phyloP scores from a whole-genome alignment of 768 basidiomycete species.

The Suillus americanus region DNA sequence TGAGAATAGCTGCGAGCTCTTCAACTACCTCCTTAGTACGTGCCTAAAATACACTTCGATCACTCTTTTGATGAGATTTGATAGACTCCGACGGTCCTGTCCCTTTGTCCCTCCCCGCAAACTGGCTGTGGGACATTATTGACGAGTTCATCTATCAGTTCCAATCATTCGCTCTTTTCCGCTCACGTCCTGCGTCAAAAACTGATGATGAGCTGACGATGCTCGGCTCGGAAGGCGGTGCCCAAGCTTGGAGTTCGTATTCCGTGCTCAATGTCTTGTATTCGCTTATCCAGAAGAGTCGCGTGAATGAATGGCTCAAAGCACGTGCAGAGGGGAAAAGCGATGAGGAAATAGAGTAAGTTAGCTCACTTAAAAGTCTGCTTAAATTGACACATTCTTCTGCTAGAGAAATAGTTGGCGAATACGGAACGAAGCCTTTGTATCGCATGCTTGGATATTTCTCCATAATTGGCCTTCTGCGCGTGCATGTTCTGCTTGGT shows the following conservation, averaged over 20 bases:
- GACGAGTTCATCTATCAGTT: constrained; percentile 99
- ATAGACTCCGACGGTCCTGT: constrained; percentile 94
- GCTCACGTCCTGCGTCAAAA: constrained; percentile 81
- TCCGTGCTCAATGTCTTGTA: constrained; percentile 98
- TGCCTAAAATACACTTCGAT: constrained; percentile 10
- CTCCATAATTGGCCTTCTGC: constrained; percentile 90
- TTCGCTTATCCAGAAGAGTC: constrained; percentile 96
- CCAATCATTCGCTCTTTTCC: constrained; percentile 93
- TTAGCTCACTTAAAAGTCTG: constrained; percentile 28
- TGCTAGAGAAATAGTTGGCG: constrained; percentile 80
- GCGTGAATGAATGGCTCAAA: constrained; percentile 88
- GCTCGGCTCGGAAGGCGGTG: constrained; percentile 74
- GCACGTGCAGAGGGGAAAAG: constrained; percentile 81
- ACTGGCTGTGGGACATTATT: constrained; percentile 98
- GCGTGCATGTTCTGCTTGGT: constrained; percentile 94
- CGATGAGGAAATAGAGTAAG: constrained; percentile 78
- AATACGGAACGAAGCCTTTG: constrained; percentile 86
- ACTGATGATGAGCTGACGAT: constrained; percentile 85
- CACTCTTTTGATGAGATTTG: background rate
- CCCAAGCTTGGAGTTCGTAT: constrained; percentile 95
- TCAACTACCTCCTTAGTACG: constrained; percentile 95
- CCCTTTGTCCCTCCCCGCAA: constrained; percentile 88
- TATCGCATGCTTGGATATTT: constrained; percentile 98
- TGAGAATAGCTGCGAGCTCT: constrained; percentile 96
- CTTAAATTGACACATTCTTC: constrained; percentile 5